phyloP scores from a whole-genome alignment of 2,329 filamentous ascomycete genomes.

The Clarireedia paspali region DNA sequence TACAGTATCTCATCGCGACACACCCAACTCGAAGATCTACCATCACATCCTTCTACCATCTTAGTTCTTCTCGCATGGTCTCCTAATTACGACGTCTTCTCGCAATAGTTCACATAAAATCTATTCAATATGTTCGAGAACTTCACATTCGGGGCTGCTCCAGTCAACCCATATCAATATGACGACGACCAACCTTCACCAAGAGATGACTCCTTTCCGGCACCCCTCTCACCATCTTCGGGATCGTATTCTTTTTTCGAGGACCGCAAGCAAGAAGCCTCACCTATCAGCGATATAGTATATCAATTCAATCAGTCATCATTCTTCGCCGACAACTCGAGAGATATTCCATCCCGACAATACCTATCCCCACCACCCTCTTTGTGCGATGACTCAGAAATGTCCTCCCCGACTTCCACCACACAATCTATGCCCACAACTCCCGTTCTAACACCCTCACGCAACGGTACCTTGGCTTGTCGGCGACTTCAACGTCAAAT shows the following conservation, averaged over 20 bases:
- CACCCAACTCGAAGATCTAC: no score
- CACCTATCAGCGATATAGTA: slow-evolving; percentile 2
- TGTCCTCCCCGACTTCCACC: background rate
- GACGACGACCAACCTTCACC: slow-evolving; percentile 6
- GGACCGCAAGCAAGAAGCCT: background rate
- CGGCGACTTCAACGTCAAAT: slow-evolving; percentile 13
- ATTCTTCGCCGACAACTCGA: background rate
- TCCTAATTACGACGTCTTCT: background rate
- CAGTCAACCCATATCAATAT: background rate
- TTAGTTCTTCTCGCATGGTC: background rate
- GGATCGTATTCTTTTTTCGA: background rate
- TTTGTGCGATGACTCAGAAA: slow-evolving; percentile 1
- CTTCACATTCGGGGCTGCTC: slow-evolving; percentile 8
- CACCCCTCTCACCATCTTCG: background rate
- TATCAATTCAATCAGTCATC: background rate
- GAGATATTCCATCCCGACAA: background rate
- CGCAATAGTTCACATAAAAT: background rate
- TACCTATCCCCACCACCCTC: slow-evolving; percentile 6
- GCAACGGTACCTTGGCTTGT: background rate
- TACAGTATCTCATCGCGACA: no score
- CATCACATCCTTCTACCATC: background rate
- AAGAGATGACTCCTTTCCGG: slow-evolving; percentile 1
- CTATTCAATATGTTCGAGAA: slow-evolving; percentile 4
- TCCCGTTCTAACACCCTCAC: background rate
- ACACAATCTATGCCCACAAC: slow-evolving; percentile 5